A percentile compares a stretch with the other conserved stretches of the same genome.
phyloP scores from a whole-genome alignment of 306 rosid species.

The Arachis stenosperma region DNA sequence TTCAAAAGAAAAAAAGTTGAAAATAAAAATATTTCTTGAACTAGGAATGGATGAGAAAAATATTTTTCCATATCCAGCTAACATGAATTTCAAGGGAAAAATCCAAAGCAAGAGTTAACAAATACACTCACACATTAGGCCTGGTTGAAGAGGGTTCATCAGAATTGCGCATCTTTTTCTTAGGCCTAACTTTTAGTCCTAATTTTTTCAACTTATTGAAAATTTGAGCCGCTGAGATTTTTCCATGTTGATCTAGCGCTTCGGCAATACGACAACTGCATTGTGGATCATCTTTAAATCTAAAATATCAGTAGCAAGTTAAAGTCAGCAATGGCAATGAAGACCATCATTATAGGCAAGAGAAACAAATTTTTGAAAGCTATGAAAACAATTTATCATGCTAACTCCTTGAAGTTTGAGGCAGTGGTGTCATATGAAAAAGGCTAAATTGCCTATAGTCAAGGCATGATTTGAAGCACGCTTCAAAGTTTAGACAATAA shows the following conservation, averaged over 20 bases:
- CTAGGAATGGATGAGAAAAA: slow-evolving; percentile 5
- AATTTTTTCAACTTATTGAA: slow-evolving; percentile 70
- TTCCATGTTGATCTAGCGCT: slow-evolving; percentile 70
- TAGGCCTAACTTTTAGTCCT: slow-evolving; percentile 59
- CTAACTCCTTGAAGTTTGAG: slow-evolving; percentile 1
- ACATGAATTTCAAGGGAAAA: slow-evolving; percentile 2
- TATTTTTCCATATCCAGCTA: not conserved
- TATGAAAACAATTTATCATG: slow-evolving; percentile 7
- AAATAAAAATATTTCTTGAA: slow-evolving; percentile 7
- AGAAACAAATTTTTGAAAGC: not conserved
- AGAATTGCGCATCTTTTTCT: slow-evolving; percentile 48
- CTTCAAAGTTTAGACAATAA: slow-evolving; percentile 16
- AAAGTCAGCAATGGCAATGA: slow-evolving; percentile 27
- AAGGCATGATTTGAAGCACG: slow-evolving; percentile 28
- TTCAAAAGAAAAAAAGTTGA: slow-evolving; percentile 8
- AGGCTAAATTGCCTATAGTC: slow-evolving; percentile 13
- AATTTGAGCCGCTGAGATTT: slow-evolving; percentile 69
- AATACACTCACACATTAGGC: slow-evolving; percentile 56
- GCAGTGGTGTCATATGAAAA: slow-evolving; percentile 2
- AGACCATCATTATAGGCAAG: slow-evolving; percentile 24
- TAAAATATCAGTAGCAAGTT: slow-evolving; percentile 40
- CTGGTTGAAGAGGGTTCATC: slow-evolving; percentile 41
- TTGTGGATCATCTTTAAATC: slow-evolving; percentile 70
- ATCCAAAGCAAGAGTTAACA: slow-evolving; percentile 24
- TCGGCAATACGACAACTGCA: slow-evolving; percentile 72